Base-by-base conservation (phyloP, 768 basidiomycete genomes). In the Ephemerocybe angulata region DNA sequence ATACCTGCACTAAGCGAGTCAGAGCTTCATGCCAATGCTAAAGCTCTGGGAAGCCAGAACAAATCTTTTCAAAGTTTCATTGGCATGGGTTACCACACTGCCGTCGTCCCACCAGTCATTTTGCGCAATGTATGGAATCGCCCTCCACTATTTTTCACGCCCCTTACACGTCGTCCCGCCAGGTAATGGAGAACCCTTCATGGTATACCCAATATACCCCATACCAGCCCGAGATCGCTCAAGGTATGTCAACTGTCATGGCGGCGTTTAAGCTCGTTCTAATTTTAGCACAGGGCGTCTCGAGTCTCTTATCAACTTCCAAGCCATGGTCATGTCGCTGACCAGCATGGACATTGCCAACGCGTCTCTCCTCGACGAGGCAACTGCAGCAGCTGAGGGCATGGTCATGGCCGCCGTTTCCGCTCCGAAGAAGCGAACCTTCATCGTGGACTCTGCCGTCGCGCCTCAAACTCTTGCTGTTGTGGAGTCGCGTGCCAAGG, bases 151-250 rank as follows among this genome's bases (percentile, higher is more conserved):
- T 12, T 27, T 17, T 15, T 10, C 25, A 19, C 33, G 30, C 13
- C 49, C 22, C 15, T 21, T 28, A 24, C 29, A 25, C 22, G 11
- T 25, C 50, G 17, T 48, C 48, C 50, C 27, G 54, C 2, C 53
- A 91, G 90, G 75, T 92, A 57, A 85, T 88, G 76, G 95, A 99
- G 72, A 98, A 96, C 66, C 96, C 94, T 25, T 92, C 89, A 3
- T 99, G 96, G 96, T 98, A 98, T 70, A 98, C 95, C 5, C 92
- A 88, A 15, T 95, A 96, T 69, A 95, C 94, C 0, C 93, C 93
- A 1, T 95, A 95, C 72, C 93, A 97, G 65, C 94, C 96, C 1
- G 96, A 99, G 78, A 89, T 98, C 69, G 86, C 96, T n/a, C 96
- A 99, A 84, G 96, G 93, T 89, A 63, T 24, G 73, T 62, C 42